Evolutionary conservation across 495 filamentous ascomycete species (phyloP).

Genomic region (Physcia stellaris): DNA sequence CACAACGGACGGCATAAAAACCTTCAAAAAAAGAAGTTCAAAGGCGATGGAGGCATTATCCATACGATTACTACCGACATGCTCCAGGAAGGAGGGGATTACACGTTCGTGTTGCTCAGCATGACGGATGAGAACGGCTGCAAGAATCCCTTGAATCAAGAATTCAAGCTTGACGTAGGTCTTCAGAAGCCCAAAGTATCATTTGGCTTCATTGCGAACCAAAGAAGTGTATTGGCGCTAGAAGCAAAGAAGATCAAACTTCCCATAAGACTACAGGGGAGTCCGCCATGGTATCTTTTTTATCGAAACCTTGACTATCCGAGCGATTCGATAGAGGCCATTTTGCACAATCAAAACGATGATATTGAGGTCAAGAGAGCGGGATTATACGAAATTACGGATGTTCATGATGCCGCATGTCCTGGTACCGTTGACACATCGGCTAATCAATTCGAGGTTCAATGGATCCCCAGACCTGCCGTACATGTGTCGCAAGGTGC

Average conservation of each 20-base stretch:
- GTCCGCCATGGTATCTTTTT: constrained; percentile 64
- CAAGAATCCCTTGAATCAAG: constrained; percentile 68
- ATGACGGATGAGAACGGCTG: constrained; percentile 79
- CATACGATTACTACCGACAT: constrained; percentile 61
- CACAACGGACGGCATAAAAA: constrained; percentile 77
- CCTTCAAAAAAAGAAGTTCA: constrained; percentile 50
- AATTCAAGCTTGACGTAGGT: constrained; percentile 68
- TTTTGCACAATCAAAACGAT: constrained; percentile 52
- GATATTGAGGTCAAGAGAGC: constrained; percentile 46
- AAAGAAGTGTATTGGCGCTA: constrained; percentile 55
- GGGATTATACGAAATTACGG: constrained; percentile 66
- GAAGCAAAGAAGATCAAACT: constrained; percentile 59
- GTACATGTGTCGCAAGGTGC: constrained; percentile 52
- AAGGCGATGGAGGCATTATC: constrained; percentile 41
- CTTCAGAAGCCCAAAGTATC: constrained; percentile 72
- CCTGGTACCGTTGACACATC: constrained; percentile 62
- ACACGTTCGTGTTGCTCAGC: constrained; percentile 66
- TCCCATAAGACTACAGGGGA: constrained; percentile 70
- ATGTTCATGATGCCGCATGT: constrained; percentile 63
- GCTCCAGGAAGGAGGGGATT: constrained; percentile 70
- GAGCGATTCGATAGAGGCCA: constrained; percentile 30
- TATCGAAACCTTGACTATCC: constrained; percentile 51
- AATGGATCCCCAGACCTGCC: constrained; percentile 70
- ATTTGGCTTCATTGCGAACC: constrained; percentile 72
- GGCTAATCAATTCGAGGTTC: constrained; percentile 60